Evolutionary conservation across 2,329 filamentous ascomycete species (phyloP).

Genomic region (Stagonosporopsis rhizophila): DNA sequence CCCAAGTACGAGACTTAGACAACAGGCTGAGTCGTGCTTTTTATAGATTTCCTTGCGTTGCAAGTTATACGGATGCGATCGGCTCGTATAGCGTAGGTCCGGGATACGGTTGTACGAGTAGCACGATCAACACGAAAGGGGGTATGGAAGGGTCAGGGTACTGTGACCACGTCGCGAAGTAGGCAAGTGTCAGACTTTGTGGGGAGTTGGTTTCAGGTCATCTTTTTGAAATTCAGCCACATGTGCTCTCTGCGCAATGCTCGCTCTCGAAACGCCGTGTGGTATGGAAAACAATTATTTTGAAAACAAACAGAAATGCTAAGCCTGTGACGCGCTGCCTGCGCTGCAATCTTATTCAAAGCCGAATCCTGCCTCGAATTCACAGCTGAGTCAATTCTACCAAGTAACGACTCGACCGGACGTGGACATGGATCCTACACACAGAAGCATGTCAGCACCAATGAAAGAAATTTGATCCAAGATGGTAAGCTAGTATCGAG

Average conservation of each 20-base stretch:
- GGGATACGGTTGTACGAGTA: conserved; percentile 7
- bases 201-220: background rate
- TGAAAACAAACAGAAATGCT: conserved; percentile 11
- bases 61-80: conserved; percentile 2
- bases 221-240: conserved; percentile 6
- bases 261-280: conserved; percentile 14
- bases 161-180: background rate
- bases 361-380: background rate
- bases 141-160: background rate
- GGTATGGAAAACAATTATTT: conserved; percentile 8
- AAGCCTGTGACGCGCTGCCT: conserved; percentile 25
- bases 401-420: conserved; percentile 25
- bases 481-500: conserved; percentile 41
- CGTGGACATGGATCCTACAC: conserved; percentile 25
- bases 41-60: conserved; percentile 13
- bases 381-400: conserved; percentile 5
- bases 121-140: background rate
- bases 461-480: conserved; percentile 10
- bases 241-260: conserved; percentile 8
- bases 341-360: conserved; percentile 31
- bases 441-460: conserved; percentile 24
- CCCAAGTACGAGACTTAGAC: conserved; percentile 28
- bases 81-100: conserved; percentile 5
- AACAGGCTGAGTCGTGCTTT: background rate
- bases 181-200: background rate